Conservation (phyloP, 202 grass and related monocot species). For the Zoysia matrella region DNA sequence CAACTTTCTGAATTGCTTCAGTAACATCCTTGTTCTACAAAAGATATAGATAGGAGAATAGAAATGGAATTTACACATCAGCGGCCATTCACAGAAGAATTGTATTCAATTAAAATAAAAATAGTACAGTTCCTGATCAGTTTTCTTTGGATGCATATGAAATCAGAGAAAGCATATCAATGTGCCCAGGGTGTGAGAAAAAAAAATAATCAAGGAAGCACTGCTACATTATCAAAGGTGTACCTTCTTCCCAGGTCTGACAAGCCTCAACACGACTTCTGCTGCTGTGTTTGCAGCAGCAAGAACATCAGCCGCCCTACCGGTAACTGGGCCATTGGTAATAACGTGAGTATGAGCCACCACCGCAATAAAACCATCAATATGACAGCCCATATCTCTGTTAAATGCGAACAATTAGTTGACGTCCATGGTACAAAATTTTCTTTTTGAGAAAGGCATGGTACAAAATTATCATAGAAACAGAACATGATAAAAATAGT, state of each 20-base stretch:
- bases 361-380: constrained; percentile 99
- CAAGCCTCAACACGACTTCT: constrained; percentile 47
- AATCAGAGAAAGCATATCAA: background rate
- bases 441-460: too few relatives aligned
- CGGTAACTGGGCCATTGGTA: constrained; percentile 69
- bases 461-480: background rate
- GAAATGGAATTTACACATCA: background rate
- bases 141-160: background rate
- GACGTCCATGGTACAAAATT: background rate
- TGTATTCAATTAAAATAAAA: background rate
- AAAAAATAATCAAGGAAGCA: background rate
- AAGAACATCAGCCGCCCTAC: constrained; percentile 90
- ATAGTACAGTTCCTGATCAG: background rate
- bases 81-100: background rate
- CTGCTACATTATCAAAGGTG: background rate
- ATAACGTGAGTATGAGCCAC: constrained; percentile 92
- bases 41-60: background rate
- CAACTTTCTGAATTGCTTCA: too few relatives aligned
- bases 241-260: background rate
- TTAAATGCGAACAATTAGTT: constrained; percentile 34
- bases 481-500: background rate
- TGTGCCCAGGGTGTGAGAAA: background rate
- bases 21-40: too few relatives aligned
- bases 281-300: constrained; percentile 91
- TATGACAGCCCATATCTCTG: constrained; percentile 97